Base-by-base conservation (phyloP, 805 yeast species). In the Lipomyces kockii region DNA sequence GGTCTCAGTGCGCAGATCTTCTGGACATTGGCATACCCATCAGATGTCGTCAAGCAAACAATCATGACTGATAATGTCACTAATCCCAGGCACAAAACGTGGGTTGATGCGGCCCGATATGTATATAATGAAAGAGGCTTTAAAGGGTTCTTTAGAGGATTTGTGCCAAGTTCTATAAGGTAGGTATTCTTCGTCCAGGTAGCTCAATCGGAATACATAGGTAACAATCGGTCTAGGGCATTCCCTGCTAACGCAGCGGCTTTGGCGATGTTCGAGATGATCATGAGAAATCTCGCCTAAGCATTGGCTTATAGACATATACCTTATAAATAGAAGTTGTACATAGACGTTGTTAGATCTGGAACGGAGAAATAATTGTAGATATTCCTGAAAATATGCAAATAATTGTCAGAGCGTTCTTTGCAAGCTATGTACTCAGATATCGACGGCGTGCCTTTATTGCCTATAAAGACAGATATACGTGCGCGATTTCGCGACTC, bases 221-320 rank as follows among this genome's bases (percentile, higher is more conserved):
- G 11, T 61, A 29, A 29, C 29, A 56, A 20, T 57, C 17, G 3
- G n/a, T 43, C 20, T 70, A 83, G 97, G 71, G 90, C 97, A 25
- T 92, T 92, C 84, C 97, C 97, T 29, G 96, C 97, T 0, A 92
- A 92, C 77, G 97, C 97, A 1, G 93, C 97, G 17, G 97, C 97
- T 0, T 80, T 92, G 67, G 96, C 94, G 4, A 91, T 95, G 0
- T 92, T 29, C 32, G 32, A 4, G 32, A 29, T 29, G 32, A 7
- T 29, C 32, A 29, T 29, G 7, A 29, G 32, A 29, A 29, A 6
- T 2, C 32, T 29, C 5, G 39, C 39, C 39, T 35, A 35, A 35
- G 39, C 3, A 12, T 35, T 35, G 39, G 11, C 11, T 9, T 2
- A 2, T 35, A 35, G 11, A 12, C 17, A 5, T 11, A 35, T 3